Conservation (phyloP, 106 monocot species). For the Allium sativum region DNA sequence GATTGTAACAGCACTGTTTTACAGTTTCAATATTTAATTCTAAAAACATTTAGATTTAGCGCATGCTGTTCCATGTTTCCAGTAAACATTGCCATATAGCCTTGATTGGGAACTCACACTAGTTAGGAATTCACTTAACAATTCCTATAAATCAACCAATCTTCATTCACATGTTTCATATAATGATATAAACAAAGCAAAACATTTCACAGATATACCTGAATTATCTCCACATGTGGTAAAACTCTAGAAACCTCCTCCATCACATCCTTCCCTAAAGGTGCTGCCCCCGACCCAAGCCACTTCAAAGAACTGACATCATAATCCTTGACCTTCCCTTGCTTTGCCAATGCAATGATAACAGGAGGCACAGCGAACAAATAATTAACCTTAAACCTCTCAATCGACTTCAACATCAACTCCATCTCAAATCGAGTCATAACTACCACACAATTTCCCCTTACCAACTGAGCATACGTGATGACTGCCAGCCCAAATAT, state of each 20-base stretch:
- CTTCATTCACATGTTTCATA: neutral
- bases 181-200: neutral
- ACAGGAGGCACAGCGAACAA: slow-evolving; percentile 61
- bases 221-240: slow-evolving; percentile 32
- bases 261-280: slow-evolving; percentile 81
- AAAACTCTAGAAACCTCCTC: slow-evolving; percentile 35
- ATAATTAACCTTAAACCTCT: slow-evolving; percentile 38
- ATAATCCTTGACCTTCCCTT: slow-evolving; percentile 38
- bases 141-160: neutral
- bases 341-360: slow-evolving; percentile 78
- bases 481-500: slow-evolving; percentile 51
- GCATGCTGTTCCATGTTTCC: no score
- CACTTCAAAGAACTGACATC: slow-evolving; percentile 48
- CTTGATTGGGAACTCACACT: no score
- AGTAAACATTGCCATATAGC: no score
- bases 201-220: slow-evolving; percentile 26
- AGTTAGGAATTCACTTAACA: no score
- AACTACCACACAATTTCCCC: slow-evolving; percentile 49
- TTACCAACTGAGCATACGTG: slow-evolving; percentile 38
- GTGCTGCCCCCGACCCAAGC: slow-evolving; percentile 58
- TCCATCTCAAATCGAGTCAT: slow-evolving; percentile 71
- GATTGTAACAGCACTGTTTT: no score
- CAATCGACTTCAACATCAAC: slow-evolving; percentile 25
- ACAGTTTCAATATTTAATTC: no score
- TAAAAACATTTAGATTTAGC: no score